Conservation (phyloP, 768 basidiomycete genomes). For the Pisolithus albus region DNA sequence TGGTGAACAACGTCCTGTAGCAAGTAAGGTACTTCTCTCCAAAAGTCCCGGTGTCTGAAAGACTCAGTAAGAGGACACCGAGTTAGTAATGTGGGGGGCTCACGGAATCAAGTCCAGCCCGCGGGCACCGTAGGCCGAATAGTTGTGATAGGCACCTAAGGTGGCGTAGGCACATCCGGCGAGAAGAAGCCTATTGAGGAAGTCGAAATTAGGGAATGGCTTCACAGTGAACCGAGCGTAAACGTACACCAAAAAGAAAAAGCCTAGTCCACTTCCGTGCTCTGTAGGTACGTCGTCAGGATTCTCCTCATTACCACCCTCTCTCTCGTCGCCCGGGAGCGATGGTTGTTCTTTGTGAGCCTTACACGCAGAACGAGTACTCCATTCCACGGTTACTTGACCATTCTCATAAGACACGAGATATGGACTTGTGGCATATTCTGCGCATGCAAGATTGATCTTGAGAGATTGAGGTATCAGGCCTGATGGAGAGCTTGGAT, state of each 20-base stretch:
- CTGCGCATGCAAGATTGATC: slow-evolving; percentile 54
- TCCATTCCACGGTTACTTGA: slow-evolving; percentile 55
- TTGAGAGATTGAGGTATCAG: slow-evolving; percentile 50
- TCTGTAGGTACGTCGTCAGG: slow-evolving; percentile 28
- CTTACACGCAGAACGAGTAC: slow-evolving; percentile 51
- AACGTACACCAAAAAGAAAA: slow-evolving; percentile 80
- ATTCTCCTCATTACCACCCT: slow-evolving; percentile 8
- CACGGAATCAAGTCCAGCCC: slow-evolving; percentile 82
- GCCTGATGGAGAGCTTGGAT: slow-evolving; percentile 44
- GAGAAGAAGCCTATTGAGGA: slow-evolving; percentile 40
- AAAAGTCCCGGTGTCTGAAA: slow-evolving; percentile 78
- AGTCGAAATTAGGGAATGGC: slow-evolving; percentile 2
- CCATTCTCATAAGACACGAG: slow-evolving; percentile 58
- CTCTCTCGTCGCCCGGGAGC: slow-evolving; percentile 23
- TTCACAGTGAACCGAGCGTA: not conserved
- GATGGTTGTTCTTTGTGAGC: slow-evolving; percentile 13
- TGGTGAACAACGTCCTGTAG: slow-evolving; percentile 70
- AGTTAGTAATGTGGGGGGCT: slow-evolving; percentile 27
- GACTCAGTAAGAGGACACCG: slow-evolving; percentile 6
- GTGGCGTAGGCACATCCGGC: slow-evolving; percentile 65
- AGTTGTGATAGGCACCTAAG: slow-evolving; percentile 83
- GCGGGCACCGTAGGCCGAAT: slow-evolving; percentile 77
- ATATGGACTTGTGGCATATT: slow-evolving; percentile 36
- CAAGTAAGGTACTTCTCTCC: slow-evolving; percentile 87
- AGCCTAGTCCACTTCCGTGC: slow-evolving; percentile 70